Evolutionary conservation across 805 yeast species (phyloP).

Genomic region (Candida railenensis): DNA sequence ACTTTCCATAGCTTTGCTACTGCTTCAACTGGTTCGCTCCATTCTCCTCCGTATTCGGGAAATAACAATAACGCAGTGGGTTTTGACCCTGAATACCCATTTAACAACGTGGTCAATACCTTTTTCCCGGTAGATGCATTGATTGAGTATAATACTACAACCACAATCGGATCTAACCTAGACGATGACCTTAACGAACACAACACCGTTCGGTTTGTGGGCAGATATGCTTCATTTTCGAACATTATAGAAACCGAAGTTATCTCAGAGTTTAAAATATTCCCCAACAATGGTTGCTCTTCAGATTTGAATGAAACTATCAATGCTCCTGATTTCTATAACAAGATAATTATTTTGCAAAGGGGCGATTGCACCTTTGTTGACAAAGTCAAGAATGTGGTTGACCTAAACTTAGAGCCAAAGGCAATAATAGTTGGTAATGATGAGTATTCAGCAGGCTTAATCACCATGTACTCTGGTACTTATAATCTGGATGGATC

Average conservation of each 20-base stretch:
- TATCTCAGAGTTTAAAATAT: slow-evolving; percentile 22
- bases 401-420: slow-evolving; percentile 38
- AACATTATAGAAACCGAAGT: slow-evolving; percentile 27
- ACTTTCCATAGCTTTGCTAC: background rate
- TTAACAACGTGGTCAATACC: slow-evolving; percentile 34
- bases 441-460: slow-evolving; percentile 43
- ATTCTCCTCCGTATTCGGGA: background rate
- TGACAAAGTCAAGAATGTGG: slow-evolving; percentile 46
- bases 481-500: slow-evolving; percentile 39
- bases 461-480: slow-evolving; percentile 55
- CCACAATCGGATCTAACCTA: slow-evolving; percentile 10
- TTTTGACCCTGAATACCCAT: slow-evolving; percentile 29
- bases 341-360: slow-evolving; percentile 28
- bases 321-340: slow-evolving; percentile 11
- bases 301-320: background rate
- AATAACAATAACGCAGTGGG: background rate
- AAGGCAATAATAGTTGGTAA: slow-evolving; percentile 57
- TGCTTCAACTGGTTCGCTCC: background rate
- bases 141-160: slow-evolving; percentile 25
- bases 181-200: slow-evolving; percentile 4
- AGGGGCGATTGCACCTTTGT: slow-evolving; percentile 60
- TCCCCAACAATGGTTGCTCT: slow-evolving; percentile 30
- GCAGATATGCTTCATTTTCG: slow-evolving; percentile 43
- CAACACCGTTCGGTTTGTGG: slow-evolving; percentile 21
- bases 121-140: slow-evolving; percentile 42